Percentiles rank a stretch among this genome's conserved stretches.
These are phyloP conservation scores for Cerioporus squamosus DNA, from an alignment of 1,284 basidiomycete species.

Conservation along the genomic window DNA sequence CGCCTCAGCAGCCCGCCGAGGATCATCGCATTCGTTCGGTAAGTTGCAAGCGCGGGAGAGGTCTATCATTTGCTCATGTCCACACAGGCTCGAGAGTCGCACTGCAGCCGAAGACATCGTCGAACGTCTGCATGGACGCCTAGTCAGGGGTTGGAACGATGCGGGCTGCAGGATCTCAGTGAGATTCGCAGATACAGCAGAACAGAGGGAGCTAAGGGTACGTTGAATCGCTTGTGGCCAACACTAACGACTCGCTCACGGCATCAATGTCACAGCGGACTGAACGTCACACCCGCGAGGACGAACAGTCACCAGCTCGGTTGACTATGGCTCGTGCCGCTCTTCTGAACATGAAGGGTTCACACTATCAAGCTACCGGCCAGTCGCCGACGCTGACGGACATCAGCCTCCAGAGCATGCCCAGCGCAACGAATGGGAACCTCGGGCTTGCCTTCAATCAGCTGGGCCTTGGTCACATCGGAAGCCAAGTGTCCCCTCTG, in stretches of 20 bases:
- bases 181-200: constrained; percentile 70
- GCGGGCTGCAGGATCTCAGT: constrained; percentile 73
- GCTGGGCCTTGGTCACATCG: constrained; percentile 10
- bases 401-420: constrained; percentile 15
- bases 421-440: constrained; percentile 3
- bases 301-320: constrained; percentile 61
- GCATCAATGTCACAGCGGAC: constrained; percentile 29
- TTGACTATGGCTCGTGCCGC: constrained; percentile 79
- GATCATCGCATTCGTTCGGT: constrained; percentile 80
- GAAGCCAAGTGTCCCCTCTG: constrained; percentile 9
- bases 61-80: background rate
- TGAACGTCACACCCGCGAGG: constrained; percentile 51
- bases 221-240: constrained; percentile 22
- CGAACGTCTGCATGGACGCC: constrained; percentile 71
- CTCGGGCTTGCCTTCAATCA: constrained; percentile 16
- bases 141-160: constrained; percentile 78
- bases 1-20: constrained; percentile 71
- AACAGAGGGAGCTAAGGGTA: constrained; percentile 51
- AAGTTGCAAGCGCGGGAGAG: constrained; percentile 15
- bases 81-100: constrained; percentile 63
- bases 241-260: background rate
- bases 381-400: constrained; percentile 15
- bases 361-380: constrained; percentile 42
- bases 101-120: constrained; percentile 72
- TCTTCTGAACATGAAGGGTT: constrained; percentile 71